Base-by-base conservation (phyloP, 495 filamentous ascomycete genomes). In the Penicillium parvum region DNA sequence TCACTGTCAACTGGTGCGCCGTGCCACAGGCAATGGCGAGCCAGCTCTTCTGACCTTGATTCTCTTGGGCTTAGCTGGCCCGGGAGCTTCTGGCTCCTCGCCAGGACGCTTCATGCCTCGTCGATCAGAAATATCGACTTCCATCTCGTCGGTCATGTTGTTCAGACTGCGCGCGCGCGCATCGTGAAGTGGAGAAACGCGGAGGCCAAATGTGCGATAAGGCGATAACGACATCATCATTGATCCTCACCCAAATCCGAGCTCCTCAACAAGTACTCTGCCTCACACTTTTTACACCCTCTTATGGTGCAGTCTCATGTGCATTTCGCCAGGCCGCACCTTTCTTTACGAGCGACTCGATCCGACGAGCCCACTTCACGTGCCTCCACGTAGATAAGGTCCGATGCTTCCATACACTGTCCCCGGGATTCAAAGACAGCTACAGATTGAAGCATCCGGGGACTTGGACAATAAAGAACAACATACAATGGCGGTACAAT, bases 21-120 rank as follows among this genome's bases (percentile, higher is more conserved):
- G 18, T 27, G 38, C 11, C 30, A 29, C 7, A 42, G 20, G 35
- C 7, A 9, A 33, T 34, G 39, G 22, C 10, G 9, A 32, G 23
- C 20, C 15, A 17, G 39, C 23, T 21, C 5, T 16, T 19, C 51
- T 43, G 38, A 72, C 82, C 69, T 74, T 82, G 57, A 91, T 91
- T 27, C 83, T 76, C 45, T 81, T 84, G 10, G 83, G 82, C 35
- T 72, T 72, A 21, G 63, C 50, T 6, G 56, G 39, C n/a, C 37
- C 45, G 30, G 54, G 43, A n/a, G 23, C 37, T 19, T 58, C 55
- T 25, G 55, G 38, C 7, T 78, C 74, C 32, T 78, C 75, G 5
- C 75, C 77, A 37, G 83, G 76, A 33, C 84, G 69, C 62, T 88
- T 88, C 9, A 67, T 77, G 38, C 84, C 82, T 29, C 78, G 74